phyloP scores from a whole-genome alignment of 106 monocot genomes.

The Dendrobium catenatum region DNA sequence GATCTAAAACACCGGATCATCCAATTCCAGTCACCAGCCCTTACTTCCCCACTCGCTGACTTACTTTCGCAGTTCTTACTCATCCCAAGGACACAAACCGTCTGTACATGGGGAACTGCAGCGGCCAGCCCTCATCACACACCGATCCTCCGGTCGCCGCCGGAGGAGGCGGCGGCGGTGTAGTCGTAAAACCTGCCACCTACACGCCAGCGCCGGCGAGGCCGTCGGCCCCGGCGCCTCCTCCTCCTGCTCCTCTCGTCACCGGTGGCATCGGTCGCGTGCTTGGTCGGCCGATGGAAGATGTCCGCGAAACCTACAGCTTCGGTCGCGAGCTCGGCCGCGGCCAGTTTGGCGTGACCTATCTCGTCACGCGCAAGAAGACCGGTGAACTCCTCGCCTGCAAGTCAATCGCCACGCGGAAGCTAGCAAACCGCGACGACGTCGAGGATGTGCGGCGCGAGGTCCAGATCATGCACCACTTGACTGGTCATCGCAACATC shows the following conservation, averaged over 20 bases:
- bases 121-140: background rate
- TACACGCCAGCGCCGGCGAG: background rate
- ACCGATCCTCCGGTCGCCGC: background rate
- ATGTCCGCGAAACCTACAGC: conserved; percentile 45
- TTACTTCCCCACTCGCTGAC: background rate
- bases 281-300: conserved; percentile 42
- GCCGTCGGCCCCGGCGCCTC: conserved; percentile 1
- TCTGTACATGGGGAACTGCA: conserved; percentile 1
- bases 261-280: conserved; percentile 28
- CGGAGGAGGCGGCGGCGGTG: background rate
- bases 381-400: conserved; percentile 46
- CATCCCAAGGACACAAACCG: background rate
- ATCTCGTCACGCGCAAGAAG: conserved; percentile 34
- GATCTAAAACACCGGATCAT: background rate
- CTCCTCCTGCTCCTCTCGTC: background rate
- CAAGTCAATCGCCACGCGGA: conserved; percentile 65
- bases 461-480: conserved; percentile 83
- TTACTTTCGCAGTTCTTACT: background rate
- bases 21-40: background rate
- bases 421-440: conserved; percentile 43
- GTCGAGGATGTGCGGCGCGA: conserved; percentile 57
- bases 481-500: conserved; percentile 65
- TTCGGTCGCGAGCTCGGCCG: conserved; percentile 61
- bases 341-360: conserved; percentile 65
- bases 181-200: background rate